These are phyloP conservation scores for Ormosia emarginata DNA, from an alignment of 306 rosid genomes.

Conservation along the genomic window DNA sequence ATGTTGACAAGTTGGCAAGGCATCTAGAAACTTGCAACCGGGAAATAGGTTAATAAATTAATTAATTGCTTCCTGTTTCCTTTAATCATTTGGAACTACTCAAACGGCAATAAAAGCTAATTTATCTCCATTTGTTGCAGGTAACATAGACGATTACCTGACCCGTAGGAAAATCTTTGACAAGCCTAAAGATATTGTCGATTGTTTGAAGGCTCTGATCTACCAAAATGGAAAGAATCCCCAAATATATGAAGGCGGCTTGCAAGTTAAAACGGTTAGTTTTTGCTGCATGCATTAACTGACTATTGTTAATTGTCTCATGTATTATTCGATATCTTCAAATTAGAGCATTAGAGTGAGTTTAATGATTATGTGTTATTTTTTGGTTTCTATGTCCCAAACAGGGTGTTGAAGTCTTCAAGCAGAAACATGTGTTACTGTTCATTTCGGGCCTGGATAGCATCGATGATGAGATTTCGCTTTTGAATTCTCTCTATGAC, in stretches of 20 bases:
- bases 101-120: neutral
- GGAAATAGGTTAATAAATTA: slow-evolving; percentile 16
- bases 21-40: neutral
- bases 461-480: slow-evolving; percentile 25
- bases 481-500: slow-evolving; percentile 21
- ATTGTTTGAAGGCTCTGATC: slow-evolving; percentile 26
- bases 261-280: neutral
- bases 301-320: no score
- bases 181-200: slow-evolving; percentile 26
- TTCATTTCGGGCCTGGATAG: slow-evolving; percentile 26
- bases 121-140: slow-evolving; percentile 12
- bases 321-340: no score
- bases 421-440: slow-evolving; percentile 14
- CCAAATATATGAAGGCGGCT: neutral
- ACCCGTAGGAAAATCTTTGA: neutral
- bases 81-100: neutral
- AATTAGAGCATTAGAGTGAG: no score
- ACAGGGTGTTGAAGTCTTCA: slow-evolving; percentile 32
- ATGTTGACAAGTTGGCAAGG: neutral
- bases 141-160: neutral
- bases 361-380: neutral
- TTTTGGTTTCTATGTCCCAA: neutral
- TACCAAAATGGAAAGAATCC: neutral
- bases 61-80: neutral
- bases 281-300: neutral